These are phyloP conservation scores for Scytalidium lignicola DNA, from an alignment of 2,329 filamentous ascomycete species.

Conservation along the genomic window DNA sequence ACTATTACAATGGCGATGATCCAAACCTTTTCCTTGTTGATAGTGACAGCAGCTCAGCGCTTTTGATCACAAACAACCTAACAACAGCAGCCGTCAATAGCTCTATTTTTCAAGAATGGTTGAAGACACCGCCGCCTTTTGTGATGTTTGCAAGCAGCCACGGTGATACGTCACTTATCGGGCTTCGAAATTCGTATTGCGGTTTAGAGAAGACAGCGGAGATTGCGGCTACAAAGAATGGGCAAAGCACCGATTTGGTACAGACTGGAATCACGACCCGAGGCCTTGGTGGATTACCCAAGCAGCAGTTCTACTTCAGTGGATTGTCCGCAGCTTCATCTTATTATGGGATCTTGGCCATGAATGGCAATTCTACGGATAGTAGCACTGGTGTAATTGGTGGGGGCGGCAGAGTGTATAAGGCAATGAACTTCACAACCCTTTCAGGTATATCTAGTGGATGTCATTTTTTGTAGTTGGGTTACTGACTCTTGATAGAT, in stretches of 20 bases:
- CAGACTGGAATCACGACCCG: slow-evolving; percentile 63
- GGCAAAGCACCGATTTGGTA: slow-evolving; percentile 39
- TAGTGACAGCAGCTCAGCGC: slow-evolving; percentile 71
- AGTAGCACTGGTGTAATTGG: slow-evolving; percentile 51
- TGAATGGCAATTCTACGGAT: slow-evolving; percentile 47
- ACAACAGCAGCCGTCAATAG: slow-evolving; percentile 45
- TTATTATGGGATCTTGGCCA: slow-evolving; percentile 72
- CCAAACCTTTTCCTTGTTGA: slow-evolving; percentile 70
- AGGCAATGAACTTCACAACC: slow-evolving; percentile 68
- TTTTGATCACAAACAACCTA: slow-evolving; percentile 74
- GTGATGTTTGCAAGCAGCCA: slow-evolving; percentile 70
- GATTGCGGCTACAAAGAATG: slow-evolving; percentile 52
- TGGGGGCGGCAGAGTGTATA: slow-evolving; percentile 74
- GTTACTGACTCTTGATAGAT: slow-evolving; percentile 38
- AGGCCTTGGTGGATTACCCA: slow-evolving; percentile 62
- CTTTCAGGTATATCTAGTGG: slow-evolving; percentile 58
- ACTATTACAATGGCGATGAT: slow-evolving; percentile 46
- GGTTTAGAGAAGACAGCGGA: slow-evolving; percentile 65
- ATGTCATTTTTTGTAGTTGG: neutral
- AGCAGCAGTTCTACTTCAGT: slow-evolving; percentile 82
- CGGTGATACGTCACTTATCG: slow-evolving; percentile 55
- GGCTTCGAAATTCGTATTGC: slow-evolving; percentile 76
- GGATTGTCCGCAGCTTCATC: slow-evolving; percentile 65
- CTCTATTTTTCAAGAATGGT: slow-evolving; percentile 48
- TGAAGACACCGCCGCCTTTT: slow-evolving; percentile 58